These are phyloP conservation scores for Plantago ovata DNA, from an alignment of 257 asterid species.

Conservation along the genomic window DNA sequence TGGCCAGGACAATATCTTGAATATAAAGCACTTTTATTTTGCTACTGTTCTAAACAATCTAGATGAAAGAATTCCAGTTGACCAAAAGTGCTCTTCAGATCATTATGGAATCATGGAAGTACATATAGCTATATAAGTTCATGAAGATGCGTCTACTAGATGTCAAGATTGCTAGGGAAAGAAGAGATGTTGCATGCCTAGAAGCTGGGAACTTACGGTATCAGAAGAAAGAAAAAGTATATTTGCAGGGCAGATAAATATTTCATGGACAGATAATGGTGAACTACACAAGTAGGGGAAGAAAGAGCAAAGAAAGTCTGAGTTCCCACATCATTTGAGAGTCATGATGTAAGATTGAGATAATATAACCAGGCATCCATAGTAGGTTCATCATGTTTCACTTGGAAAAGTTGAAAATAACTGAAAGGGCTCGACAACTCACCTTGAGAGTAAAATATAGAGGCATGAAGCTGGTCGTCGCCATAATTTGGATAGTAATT, in stretches of 20 bases:
- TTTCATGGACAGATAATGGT: neutral
- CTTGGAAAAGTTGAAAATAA: constrained; percentile 8
- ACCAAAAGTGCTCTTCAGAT: no score
- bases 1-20: constrained; percentile 2
- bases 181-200: neutral
- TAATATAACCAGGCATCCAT: neutral
- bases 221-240: neutral
- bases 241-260: neutral
- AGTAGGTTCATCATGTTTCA: neutral
- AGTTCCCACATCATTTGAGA: neutral
- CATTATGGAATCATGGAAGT: no score
- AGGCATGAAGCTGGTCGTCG: constrained; percentile 43
- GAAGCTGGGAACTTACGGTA: neutral
- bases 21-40: constrained; percentile 1
- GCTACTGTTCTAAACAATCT: neutral
- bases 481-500: constrained; percentile 24
- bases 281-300: neutral
- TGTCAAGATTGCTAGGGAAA: neutral
- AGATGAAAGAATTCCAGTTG: neutral
- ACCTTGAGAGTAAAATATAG: constrained; percentile 69
- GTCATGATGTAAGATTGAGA: neutral
- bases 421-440: constrained; percentile 18
- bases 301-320: neutral
- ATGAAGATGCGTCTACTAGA: neutral
- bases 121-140: no score